Evolutionary conservation across 2,329 filamentous ascomycete genomes (phyloP).

Genomic region (Epicoccum sorghinum): DNA sequence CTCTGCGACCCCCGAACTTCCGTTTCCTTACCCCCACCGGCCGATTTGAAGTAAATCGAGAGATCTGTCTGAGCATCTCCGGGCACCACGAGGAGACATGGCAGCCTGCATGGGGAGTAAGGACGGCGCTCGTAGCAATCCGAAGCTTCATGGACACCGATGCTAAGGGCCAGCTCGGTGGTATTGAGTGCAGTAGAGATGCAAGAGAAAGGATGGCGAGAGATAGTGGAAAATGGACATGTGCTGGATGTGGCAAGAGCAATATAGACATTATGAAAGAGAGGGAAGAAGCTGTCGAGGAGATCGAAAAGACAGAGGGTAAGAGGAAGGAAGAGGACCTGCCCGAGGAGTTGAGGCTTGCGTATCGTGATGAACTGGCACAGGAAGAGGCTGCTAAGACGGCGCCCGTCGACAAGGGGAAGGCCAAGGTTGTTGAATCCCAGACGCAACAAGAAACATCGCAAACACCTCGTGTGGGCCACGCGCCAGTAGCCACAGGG

Average conservation of each 20-base stretch:
- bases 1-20: conserved; percentile 91
- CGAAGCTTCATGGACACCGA: conserved; percentile 93
- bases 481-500: not conserved
- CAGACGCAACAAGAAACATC: not conserved
- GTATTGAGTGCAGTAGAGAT: conserved; percentile 72
- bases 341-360: conserved; percentile 66
- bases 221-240: conserved; percentile 70
- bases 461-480: conserved; percentile 13
- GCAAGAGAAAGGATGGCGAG: conserved; percentile 72
- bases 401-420: conserved; percentile 29
- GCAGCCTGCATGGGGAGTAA: conserved; percentile 97
- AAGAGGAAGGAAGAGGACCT: conserved; percentile 53
- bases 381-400: conserved; percentile 36
- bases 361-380: conserved; percentile 74
- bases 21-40: conserved; percentile 91
- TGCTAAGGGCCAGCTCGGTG: conserved; percentile 85
- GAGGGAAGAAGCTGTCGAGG: conserved; percentile 64
- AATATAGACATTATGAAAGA: conserved; percentile 78
- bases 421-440: conserved; percentile 22
- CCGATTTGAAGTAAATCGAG: conserved; percentile 93
- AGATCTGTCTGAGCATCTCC: conserved; percentile 93
- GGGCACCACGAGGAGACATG: conserved; percentile 98
- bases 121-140: conserved; percentile 81
- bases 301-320: conserved; percentile 52
- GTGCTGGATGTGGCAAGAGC: conserved; percentile 70